Percentiles rank a stretch among this genome's conserved stretches.
Conservation (phyloP, 345 rosid species). For the Acer yangbiense region DNA sequence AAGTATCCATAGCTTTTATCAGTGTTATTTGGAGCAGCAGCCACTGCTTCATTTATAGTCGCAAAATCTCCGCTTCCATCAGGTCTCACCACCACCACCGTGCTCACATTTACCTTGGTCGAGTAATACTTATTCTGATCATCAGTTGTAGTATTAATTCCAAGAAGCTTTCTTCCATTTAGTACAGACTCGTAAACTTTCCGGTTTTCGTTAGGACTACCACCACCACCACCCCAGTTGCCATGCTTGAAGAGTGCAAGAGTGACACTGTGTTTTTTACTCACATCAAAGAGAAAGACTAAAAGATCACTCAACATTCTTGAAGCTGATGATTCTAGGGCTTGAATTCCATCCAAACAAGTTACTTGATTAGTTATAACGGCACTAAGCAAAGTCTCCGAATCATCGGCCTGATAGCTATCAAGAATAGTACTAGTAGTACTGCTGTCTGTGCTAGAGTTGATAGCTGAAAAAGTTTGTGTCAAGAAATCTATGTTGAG, state of each 20-base stretch:
- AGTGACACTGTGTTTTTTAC: constrained; percentile 25
- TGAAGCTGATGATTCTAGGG: constrained; percentile 6
- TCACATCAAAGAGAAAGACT: constrained; percentile 22
- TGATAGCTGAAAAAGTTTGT: constrained; percentile 15
- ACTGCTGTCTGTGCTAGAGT: neutral
- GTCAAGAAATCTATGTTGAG: constrained; percentile 33
- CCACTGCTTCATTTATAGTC: constrained; percentile 34
- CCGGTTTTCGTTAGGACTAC: neutral
- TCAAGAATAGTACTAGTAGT: neutral
- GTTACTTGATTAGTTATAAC: constrained; percentile 41
- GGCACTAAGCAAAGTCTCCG: constrained; percentile 41
- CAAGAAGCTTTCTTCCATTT: constrained; percentile 16
- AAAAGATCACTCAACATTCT: constrained; percentile 15
- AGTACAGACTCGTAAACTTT: constrained; percentile 6
- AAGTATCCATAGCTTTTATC: constrained; percentile 26
- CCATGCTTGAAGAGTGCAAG: constrained; percentile 33
- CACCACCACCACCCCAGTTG: constrained; percentile 20
- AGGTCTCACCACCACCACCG: constrained; percentile 26
- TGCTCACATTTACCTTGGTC: neutral
- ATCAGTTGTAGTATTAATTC: neutral
- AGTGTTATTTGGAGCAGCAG: constrained; percentile 35
- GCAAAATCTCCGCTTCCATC: constrained; percentile 31
- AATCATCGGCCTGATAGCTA: constrained; percentile 22
- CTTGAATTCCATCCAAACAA: constrained; percentile 38
- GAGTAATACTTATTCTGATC: neutral